A percentile compares a stretch with the other conserved stretches of the same genome.
These are phyloP conservation scores for Salix koriyanagi DNA, from an alignment of 345 rosid species.

Conservation along the genomic window DNA sequence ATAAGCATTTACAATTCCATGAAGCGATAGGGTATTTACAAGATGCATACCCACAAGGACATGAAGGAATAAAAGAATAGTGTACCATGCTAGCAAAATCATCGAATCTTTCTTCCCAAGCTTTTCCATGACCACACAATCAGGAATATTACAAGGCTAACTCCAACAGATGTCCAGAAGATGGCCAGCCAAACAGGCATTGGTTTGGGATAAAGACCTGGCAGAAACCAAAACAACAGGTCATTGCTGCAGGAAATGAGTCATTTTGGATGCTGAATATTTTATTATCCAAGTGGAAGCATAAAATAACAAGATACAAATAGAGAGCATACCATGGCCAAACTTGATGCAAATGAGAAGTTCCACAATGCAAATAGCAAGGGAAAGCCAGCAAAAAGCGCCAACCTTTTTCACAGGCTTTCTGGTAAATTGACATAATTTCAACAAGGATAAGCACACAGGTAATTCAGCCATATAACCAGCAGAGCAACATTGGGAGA, in stretches of 20 bases:
- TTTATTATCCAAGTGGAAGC: background rate
- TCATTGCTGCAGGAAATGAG: background rate
- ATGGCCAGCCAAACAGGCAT: constrained; percentile 79
- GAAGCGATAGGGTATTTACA: constrained; percentile 35
- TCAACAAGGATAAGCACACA: background rate
- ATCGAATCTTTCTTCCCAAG: constrained; percentile 59
- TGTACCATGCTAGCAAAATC: constrained; percentile 26
- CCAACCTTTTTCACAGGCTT: constrained; percentile 87
- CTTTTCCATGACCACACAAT: constrained; percentile 70
- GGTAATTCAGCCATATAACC: background rate
- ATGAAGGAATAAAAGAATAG: constrained; percentile 42
- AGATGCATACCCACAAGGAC: constrained; percentile 17
- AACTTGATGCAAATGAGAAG: constrained; percentile 96
- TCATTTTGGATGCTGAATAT: background rate
- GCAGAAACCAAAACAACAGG: background rate
- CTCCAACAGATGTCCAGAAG: constrained; percentile 69
- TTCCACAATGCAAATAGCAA: constrained; percentile 91
- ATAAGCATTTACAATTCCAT: constrained; percentile 45
- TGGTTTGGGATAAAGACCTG: constrained; percentile 79
- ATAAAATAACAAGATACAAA: background rate
- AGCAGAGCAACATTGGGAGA: background rate
- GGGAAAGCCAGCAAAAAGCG: constrained; percentile 96
- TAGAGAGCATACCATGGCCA: constrained; percentile 66
- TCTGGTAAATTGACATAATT: constrained; percentile 32
- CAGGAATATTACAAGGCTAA: constrained; percentile 50